Evolutionary conservation across 2,329 filamentous ascomycete species (phyloP).

Genomic region (Colletotrichum sp.): DNA sequence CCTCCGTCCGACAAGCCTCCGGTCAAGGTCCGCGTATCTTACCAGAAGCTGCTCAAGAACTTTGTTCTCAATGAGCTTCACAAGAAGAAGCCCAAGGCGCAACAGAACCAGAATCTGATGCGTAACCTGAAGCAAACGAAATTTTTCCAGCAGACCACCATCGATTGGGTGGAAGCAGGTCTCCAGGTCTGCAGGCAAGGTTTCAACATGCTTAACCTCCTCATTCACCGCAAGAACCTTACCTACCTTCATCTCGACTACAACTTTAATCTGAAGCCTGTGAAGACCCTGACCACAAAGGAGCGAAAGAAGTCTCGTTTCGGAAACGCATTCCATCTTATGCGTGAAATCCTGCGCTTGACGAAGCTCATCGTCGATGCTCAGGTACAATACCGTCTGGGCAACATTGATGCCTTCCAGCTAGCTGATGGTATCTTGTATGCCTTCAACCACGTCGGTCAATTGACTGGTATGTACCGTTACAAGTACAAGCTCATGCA

Average conservation of each 20-base stretch:
- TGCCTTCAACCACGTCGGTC: slow-evolving; percentile 98
- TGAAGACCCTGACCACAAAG: slow-evolving; percentile 98
- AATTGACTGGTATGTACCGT: slow-evolving; percentile 98
- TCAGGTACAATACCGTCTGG: slow-evolving; percentile 95
- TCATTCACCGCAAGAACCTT: slow-evolving; percentile 98
- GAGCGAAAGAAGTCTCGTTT: slow-evolving; percentile 99
- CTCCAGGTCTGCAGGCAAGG: slow-evolving; percentile 97
- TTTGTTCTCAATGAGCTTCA: slow-evolving; percentile 97
- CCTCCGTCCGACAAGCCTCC: slow-evolving; percentile 84
- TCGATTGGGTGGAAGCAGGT: slow-evolving; percentile 99
- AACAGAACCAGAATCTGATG: slow-evolving; percentile 92
- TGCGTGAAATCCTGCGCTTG: slow-evolving; percentile 94
- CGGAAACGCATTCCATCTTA: slow-evolving; percentile 97
- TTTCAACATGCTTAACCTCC: slow-evolving; percentile 98
- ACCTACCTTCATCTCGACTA: slow-evolving; percentile 99
- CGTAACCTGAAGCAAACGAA: slow-evolving; percentile 93
- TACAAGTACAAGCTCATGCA: slow-evolving; percentile 99
- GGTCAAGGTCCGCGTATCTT: slow-evolving; percentile 96
- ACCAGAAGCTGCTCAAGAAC: slow-evolving; percentile 96
- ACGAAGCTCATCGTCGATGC: slow-evolving; percentile 99
- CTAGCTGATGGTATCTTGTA: slow-evolving; percentile 98
- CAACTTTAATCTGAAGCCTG: slow-evolving; percentile 99
- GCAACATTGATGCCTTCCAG: slow-evolving; percentile 99
- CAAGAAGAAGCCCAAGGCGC: slow-evolving; percentile 92
- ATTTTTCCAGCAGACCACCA: slow-evolving; percentile 99